Base-by-base conservation (phyloP, 805 yeast genomes). In the Yueomyces sinensis region DNA sequence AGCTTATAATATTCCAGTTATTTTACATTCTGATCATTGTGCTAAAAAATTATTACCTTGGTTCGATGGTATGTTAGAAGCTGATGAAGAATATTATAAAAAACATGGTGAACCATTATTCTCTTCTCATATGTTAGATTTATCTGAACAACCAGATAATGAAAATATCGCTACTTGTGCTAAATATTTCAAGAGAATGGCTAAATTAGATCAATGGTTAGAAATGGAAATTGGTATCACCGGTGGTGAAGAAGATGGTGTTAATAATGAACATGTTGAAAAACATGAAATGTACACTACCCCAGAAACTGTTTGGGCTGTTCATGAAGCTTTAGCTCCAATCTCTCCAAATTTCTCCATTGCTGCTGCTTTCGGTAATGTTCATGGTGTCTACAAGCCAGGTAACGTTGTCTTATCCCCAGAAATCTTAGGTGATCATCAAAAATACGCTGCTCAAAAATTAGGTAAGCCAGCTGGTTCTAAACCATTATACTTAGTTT, bases 181-280 rank as follows among this genome's bases (percentile, higher is more conserved):
- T 65, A 79, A 83, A 69, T 91, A 91, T 77, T 89, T 91, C 70
- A 72, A 71, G 63, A 83, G 94, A 68, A 84, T 83, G 77, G 68
- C 93, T 63, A 84, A 82, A 70, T 71, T 87, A 75, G 72, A 75
- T 70, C 97, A 89, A 72, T 91, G 91, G 91, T 76, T 91, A 62
- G 98, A 91, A 76, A 91, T 91, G 98, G 98, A 91, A 74, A 91
- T 91, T 61, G 98, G 98, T 77, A 91, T 91, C 77, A 91, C 98
- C 63, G 98, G 98, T 70, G 98, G 98, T 79, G 98, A 91, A 74
- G 98, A 91, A 71, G 98, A 91, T 62, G 98, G 98, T 78, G 98
- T 91, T 58, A 89, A 91, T 80, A 91, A 91, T 76, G 93, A 89
- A 67, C 72, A 76, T 63, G 95, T 82, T 48, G 74, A 75, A 59